These are phyloP conservation scores for Reticulascus tulasneorum DNA, from an alignment of 2,329 filamentous ascomycete species.

Conservation along the genomic window DNA sequence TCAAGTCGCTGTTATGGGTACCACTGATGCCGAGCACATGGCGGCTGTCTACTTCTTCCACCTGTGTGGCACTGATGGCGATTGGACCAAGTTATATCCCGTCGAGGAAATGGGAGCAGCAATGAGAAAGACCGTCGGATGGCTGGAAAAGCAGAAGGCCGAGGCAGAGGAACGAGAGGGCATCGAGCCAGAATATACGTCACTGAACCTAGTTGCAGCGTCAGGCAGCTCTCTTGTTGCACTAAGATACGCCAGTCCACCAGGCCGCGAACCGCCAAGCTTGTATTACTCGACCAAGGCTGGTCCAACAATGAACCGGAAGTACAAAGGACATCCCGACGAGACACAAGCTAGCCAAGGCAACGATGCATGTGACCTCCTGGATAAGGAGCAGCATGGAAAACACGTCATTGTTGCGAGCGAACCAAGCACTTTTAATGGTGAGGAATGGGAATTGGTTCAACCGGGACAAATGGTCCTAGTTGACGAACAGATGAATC, in stretches of 20 bases:
- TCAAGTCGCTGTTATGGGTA: constrained; percentile 7
- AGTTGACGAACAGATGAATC: neutral
- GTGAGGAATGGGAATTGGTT: constrained; percentile 5
- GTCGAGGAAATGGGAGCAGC: constrained; percentile 2
- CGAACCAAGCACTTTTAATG: constrained; percentile 7
- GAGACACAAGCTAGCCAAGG: neutral
- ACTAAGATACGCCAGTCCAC: constrained; percentile 6
- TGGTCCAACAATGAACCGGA: constrained; percentile 4
- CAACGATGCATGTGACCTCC: neutral
- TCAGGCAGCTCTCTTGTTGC: constrained; percentile 6
- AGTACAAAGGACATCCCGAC: constrained; percentile 7
- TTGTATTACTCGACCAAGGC: constrained; percentile 9
- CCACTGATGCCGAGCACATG: constrained; percentile 8
- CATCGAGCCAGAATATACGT: too few species aligned
- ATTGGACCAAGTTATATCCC: constrained; percentile 4
- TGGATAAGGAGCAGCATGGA: constrained; percentile 5
- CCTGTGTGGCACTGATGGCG: constrained; percentile 5
- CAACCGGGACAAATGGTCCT: constrained; percentile 8
- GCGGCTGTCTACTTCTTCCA: constrained; percentile 8
- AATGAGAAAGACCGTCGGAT: constrained; percentile 6
- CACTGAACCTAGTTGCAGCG: constrained; percentile 1
- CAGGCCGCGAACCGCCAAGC: constrained; percentile 2
- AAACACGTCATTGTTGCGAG: constrained; percentile 7
- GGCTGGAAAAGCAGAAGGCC: constrained; percentile 8
- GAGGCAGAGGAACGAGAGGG: neutral